Base-by-base conservation (phyloP, 805 yeast genomes). In the Cyberlindnera lachancei region DNA sequence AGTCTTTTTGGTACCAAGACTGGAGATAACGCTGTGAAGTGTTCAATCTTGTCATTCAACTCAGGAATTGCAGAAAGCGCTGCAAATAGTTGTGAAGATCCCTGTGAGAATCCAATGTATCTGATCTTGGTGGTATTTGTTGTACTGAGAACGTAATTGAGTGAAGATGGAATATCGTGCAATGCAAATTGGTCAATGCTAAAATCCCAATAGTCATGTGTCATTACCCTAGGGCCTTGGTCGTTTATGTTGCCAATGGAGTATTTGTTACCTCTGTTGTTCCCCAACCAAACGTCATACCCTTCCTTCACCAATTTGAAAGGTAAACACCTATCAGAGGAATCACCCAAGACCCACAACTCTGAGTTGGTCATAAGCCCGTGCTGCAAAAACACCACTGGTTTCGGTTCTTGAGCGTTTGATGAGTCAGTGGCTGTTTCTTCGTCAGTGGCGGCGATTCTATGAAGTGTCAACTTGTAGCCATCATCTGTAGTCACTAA, bases 241-340 rank as follows among this genome's bases (percentile, higher is more conserved):
- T n/a, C n/a, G n/a, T n/a, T n/a, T n/a, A n/a, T n/a, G n/a, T n/a
- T n/a, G n/a, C n/a, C n/a, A 54, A 42, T 49, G 18, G 94, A 79
- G 61, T 90, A 90, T 58, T 90, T 92, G 61, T 90, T 92, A 7
- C 95, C 95, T 34, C 95, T 66, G 52, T 84, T 86, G 56, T 85
- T 86, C 2, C 97, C 97, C 40, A 90, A 62, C 90, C 94, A 90
- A 6, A 90, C 96, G 52, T 90, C 98, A 55, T 77, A 90, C 4
- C 96, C 96, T 29, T 73, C 52, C 36, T 87, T 85, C 35, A 77
- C 74, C 25, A 90, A 64, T 6, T 73, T 59, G 52, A 80, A 79
- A 0, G 97, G 96, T 26, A 92, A 59, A 38, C 41, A 63, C 56
- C 51, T 65, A 39, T 41, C 56, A 34, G 25, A 49, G 41, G 50